Base-by-base conservation (phyloP, 129 eudicot species). In the Escallonia herrerae region DNA sequence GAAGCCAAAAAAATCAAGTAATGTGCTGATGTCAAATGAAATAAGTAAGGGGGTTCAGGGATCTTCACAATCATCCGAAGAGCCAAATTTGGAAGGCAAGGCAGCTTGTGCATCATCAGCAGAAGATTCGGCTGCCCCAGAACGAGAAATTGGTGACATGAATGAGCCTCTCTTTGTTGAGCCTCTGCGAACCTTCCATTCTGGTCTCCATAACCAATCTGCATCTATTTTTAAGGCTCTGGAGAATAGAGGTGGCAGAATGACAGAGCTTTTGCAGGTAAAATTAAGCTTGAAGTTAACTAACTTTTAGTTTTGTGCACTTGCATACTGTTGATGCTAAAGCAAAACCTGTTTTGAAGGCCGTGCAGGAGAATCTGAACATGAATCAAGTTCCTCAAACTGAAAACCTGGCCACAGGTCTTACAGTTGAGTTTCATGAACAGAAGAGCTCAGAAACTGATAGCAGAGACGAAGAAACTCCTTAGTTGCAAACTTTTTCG, bases 261-360 rank as follows among this genome's bases (percentile, higher is more conserved):
- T 93, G 98, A 85, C 96, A 5, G 96, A 93, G 72, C 95, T 93
- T 48, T 79, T 93, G 61, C 86, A 83, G 95, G 98, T 93, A 82
- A 45, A 62, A 47, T 10, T 13, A 56, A 41, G 51, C 46, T 46
- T 33, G 3, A 40, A 1, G 8, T 56, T 15, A n/a, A 52, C 33
- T 41, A 22, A 46, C 37, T 33, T 71, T 10, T 22, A 22, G 33
- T 22, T 22, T 22, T 22, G 1, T 22, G 33, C 33, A 22, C 33
- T 22, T 22, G 33, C 33, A 22, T 22, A 22, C 33, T 64, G 13
- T 33, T 9, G 46, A 55, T 52, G 8, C 56, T 71, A 12, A 47
- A 65, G 47, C 63, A 9, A 41, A 43, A 41, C 38, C 53, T 76
- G n/a, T 42, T 56, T 64, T 39, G 1, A 66, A 91, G 98, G 95